Evolutionary conservation across 1,284 basidiomycete genomes (phyloP).

Genomic region (Melampsora larici-populina): DNA sequence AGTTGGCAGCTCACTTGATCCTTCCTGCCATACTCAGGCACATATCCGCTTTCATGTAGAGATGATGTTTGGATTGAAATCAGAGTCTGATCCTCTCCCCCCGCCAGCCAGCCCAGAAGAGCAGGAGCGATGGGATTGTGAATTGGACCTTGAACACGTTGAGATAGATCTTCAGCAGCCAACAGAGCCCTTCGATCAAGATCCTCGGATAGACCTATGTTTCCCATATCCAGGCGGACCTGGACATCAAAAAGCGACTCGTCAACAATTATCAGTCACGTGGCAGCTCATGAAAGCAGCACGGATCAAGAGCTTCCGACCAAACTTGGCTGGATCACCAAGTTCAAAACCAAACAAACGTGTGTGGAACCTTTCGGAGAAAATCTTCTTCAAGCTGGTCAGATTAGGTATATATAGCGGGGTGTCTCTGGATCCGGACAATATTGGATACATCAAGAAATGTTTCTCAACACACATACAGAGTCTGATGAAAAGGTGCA

Average conservation of each 20-base stretch:
- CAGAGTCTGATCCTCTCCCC: neutral
- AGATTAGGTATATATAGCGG: conserved; percentile 7
- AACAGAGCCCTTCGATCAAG: too few relatives aligned
- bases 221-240: conserved; percentile 37
- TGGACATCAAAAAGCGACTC: conserved; percentile 18
- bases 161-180: too few relatives aligned
- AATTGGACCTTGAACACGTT: too few relatives aligned
- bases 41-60: too few relatives aligned
- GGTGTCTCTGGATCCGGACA: neutral
- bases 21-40: too few relatives aligned
- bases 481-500: too few relatives aligned
- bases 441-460: too few relatives aligned
- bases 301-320: conserved; percentile 25
- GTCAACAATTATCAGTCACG: conserved; percentile 22
- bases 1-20: too few relatives aligned
- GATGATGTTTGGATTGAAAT: neutral
- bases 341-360: conserved; percentile 5
- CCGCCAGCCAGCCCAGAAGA: neutral
- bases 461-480: too few relatives aligned
- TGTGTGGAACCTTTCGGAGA: neutral
- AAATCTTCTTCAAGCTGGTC: conserved; percentile 14
- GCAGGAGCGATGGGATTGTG: too few relatives aligned
- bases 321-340: conserved; percentile 14
- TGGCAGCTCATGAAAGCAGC: conserved; percentile 16
- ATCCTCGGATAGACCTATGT: neutral